Conservation (phyloP, 495 filamentous ascomycete genomes). For the Hypomontagnella monticulosa region DNA sequence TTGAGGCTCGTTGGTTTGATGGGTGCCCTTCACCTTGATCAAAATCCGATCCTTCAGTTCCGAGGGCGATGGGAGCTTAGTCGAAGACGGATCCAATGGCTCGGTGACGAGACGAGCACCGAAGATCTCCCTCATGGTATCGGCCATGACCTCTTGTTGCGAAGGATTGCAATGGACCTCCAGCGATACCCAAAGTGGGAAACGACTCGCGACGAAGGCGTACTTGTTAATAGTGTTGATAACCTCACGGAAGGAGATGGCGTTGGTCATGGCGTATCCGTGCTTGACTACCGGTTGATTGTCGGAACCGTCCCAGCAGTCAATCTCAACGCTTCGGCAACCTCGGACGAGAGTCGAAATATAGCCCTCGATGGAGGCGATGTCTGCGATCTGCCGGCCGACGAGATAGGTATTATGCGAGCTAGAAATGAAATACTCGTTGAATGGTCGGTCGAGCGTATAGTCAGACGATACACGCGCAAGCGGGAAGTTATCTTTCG, state of each 20-base stretch:
- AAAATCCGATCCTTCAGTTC: slow-evolving; percentile 84
- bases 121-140: slow-evolving; percentile 86
- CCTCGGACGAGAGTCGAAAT: slow-evolving; percentile 87
- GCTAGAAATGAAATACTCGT: slow-evolving; percentile 98
- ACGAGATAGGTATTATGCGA: slow-evolving; percentile 98
- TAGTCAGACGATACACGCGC: slow-evolving; percentile 63
- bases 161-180: slow-evolving; percentile 90
- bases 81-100: slow-evolving; percentile 71
- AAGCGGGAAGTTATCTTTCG: slow-evolving; percentile 72
- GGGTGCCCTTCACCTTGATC: slow-evolving; percentile 87
- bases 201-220: slow-evolving; percentile 81
- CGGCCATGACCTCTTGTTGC: slow-evolving; percentile 89
- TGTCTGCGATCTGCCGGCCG: slow-evolving; percentile 86
- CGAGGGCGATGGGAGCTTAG: slow-evolving; percentile 81
- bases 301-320: slow-evolving; percentile 95
- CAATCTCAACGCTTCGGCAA: slow-evolving; percentile 95
- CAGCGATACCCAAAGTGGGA: slow-evolving; percentile 91
- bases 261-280: slow-evolving; percentile 86
- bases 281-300: slow-evolving; percentile 89
- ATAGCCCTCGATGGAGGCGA: slow-evolving; percentile 93
- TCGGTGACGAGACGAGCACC: slow-evolving; percentile 79
- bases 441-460: slow-evolving; percentile 81
- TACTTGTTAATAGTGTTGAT: slow-evolving; percentile 93
- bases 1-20: slow-evolving; percentile 52
- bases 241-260: slow-evolving; percentile 86